A percentile compares a stretch with the other conserved stretches of the same genome.
phyloP scores from a whole-genome alignment of 768 basidiomycete species.

The Boletus pseudopeckii region DNA sequence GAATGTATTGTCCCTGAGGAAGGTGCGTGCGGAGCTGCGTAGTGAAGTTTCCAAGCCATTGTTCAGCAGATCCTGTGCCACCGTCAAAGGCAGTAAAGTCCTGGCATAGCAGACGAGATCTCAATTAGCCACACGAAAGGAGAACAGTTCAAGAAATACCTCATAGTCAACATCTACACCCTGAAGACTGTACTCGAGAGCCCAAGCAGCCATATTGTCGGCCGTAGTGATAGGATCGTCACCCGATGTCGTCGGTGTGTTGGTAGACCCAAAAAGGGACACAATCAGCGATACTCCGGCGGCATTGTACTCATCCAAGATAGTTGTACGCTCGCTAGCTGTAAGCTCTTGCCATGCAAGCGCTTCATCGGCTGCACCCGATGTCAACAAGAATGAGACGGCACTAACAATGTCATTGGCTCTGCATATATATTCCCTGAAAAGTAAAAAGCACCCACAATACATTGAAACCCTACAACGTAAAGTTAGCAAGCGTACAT shows the following conservation, averaged over 20 bases:
- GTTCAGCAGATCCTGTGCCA: background rate
- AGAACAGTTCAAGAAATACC: background rate
- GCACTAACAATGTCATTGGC: background rate
- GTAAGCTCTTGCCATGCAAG: background rate
- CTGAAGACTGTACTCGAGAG: background rate
- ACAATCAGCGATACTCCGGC: background rate
- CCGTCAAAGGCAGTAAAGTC: background rate
- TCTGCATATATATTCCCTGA: background rate
- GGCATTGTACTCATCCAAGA: background rate
- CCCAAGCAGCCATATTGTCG: too few relatives aligned
- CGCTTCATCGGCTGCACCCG: background rate
- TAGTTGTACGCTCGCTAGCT: background rate
- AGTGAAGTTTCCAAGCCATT: background rate
- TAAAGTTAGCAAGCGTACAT: background rate
- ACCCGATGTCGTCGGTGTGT: too few relatives aligned
- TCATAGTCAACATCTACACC: background rate
- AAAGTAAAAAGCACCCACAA: background rate
- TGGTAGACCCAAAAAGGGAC: background rate
- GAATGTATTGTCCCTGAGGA: slow-evolving; percentile 24
- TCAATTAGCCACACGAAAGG: background rate
- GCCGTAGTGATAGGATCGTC: too few relatives aligned
- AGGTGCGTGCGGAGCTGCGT: slow-evolving; percentile 17
- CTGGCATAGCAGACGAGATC: background rate
- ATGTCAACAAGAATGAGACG: background rate
- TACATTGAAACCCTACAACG: background rate